Conservation (phyloP, 305 asterid genomes). For the Fraxinus ornus region DNA sequence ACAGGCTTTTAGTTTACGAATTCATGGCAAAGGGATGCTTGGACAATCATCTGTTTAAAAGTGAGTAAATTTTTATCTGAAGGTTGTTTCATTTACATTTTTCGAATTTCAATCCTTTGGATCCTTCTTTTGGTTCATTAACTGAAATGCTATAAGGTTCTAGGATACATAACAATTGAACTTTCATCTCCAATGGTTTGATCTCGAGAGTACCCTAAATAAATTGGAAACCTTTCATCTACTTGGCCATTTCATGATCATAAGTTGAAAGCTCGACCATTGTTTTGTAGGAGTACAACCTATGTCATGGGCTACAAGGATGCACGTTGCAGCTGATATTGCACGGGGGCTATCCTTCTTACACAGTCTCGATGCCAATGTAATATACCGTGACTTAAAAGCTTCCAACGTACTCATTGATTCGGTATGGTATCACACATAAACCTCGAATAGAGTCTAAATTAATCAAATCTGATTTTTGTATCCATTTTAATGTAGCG, state of each 20-base stretch:
- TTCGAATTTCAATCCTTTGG: background rate
- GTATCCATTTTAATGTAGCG: background rate
- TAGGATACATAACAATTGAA: background rate
- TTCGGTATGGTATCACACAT: constrained; percentile 42
- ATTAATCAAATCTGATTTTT: background rate
- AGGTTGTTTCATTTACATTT: background rate
- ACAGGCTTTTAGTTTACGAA: constrained; percentile 69
- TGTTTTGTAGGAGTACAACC: constrained; percentile 63
- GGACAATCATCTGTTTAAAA: constrained; percentile 75
- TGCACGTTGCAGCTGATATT: constrained; percentile 65
- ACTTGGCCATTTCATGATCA: background rate
- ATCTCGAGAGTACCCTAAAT: background rate
- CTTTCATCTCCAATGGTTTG: background rate
- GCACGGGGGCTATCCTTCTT: constrained; percentile 76
- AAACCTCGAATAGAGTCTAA: background rate
- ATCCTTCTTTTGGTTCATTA: constrained; percentile 8
- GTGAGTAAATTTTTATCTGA: constrained; percentile 36
- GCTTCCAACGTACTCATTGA: constrained; percentile 84
- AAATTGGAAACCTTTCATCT: background rate
- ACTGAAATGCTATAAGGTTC: background rate
- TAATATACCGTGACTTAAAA: constrained; percentile 81
- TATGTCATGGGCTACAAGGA: constrained; percentile 70
- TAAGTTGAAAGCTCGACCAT: background rate
- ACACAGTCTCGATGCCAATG: constrained; percentile 66
- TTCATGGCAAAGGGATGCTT: constrained; percentile 80